A percentile compares a stretch with the other conserved stretches of the same genome.
These are phyloP conservation scores for Chaetomium olivaceum DNA, from an alignment of 2,329 filamentous ascomycete species.

Conservation along the genomic window DNA sequence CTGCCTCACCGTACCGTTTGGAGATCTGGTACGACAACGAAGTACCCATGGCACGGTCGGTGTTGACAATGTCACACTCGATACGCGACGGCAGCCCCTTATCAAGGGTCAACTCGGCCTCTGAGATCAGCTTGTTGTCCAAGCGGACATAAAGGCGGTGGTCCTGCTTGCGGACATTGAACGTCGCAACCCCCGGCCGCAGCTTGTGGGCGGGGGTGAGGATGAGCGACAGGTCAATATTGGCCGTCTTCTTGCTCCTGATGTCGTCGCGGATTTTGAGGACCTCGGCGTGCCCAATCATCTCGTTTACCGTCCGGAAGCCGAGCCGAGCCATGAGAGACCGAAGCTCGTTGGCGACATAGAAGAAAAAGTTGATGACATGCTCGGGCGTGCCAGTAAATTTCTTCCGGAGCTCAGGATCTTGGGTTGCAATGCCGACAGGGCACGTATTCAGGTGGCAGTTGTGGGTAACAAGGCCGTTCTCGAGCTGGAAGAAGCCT, in stretches of 20 bases:
- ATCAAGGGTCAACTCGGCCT: slow-evolving; percentile 90
- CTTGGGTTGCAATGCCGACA: slow-evolving; percentile 93
- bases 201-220: slow-evolving; percentile 95
- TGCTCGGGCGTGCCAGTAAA: slow-evolving; percentile 92
- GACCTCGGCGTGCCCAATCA: slow-evolving; percentile 90
- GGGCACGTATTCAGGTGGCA: slow-evolving; percentile 76
- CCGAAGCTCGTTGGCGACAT: slow-evolving; percentile 90
- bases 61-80: slow-evolving; percentile 95
- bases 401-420: slow-evolving; percentile 91
- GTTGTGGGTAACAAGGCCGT: too few species aligned
- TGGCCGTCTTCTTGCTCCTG: slow-evolving; percentile 82
- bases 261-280: slow-evolving; percentile 87
- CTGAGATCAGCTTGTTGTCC: slow-evolving; percentile 95
- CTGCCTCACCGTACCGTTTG: slow-evolving; percentile 85
- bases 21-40: slow-evolving; percentile 96
- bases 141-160: slow-evolving; percentile 89
- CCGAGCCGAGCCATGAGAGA: slow-evolving; percentile 96
- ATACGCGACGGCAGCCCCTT: slow-evolving; percentile 91
- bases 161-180: slow-evolving; percentile 97
- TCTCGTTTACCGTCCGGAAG: slow-evolving; percentile 94
- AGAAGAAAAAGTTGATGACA: slow-evolving; percentile 99
- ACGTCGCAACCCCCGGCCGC: slow-evolving; percentile 89
- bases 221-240: slow-evolving; percentile 90
- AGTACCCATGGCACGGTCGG: slow-evolving; percentile 88
- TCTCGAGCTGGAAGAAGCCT: too few species aligned